These are phyloP conservation scores for Castanospermum australe DNA, from an alignment of 306 rosid genomes.

Conservation along the genomic window DNA sequence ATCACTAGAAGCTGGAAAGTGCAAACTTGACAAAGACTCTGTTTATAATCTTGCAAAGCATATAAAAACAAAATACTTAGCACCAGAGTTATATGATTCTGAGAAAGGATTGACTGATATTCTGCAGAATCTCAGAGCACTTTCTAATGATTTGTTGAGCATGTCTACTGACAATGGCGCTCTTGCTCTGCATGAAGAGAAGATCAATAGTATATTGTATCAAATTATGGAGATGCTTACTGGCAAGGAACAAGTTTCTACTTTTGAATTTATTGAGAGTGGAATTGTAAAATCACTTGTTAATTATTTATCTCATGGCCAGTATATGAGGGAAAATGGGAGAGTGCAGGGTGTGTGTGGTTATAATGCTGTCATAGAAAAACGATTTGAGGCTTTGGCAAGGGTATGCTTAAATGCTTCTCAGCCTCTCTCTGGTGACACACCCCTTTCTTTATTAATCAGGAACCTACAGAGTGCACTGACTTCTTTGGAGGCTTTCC, in stretches of 20 bases:
- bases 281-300: constrained; percentile 79
- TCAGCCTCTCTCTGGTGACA: constrained; percentile 44
- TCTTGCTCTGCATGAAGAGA: constrained; percentile 58
- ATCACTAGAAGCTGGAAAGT: constrained; percentile 53
- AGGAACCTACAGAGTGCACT: constrained; percentile 75
- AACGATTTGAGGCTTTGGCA: constrained; percentile 79
- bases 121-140: constrained; percentile 70
- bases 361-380: constrained; percentile 50
- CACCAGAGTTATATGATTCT: constrained; percentile 66
- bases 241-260: constrained; percentile 85
- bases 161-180: constrained; percentile 31
- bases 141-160: constrained; percentile 59
- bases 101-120: constrained; percentile 73
- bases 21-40: constrained; percentile 85
- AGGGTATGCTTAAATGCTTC: constrained; percentile 54
- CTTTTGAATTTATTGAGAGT: constrained; percentile 95
- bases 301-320: constrained; percentile 70
- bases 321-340: constrained; percentile 43
- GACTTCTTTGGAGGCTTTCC: constrained; percentile 84
- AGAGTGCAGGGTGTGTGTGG: constrained; percentile 32
- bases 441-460: constrained; percentile 56
- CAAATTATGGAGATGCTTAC: constrained; percentile 70
- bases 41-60: constrained; percentile 72
- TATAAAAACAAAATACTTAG: constrained; percentile 59
- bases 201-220: constrained; percentile 46